A percentile compares a stretch with the other conserved stretches of the same genome.
These are phyloP conservation scores for Laguncularia racemosa DNA, from an alignment of 345 rosid genomes.

Conservation along the genomic window DNA sequence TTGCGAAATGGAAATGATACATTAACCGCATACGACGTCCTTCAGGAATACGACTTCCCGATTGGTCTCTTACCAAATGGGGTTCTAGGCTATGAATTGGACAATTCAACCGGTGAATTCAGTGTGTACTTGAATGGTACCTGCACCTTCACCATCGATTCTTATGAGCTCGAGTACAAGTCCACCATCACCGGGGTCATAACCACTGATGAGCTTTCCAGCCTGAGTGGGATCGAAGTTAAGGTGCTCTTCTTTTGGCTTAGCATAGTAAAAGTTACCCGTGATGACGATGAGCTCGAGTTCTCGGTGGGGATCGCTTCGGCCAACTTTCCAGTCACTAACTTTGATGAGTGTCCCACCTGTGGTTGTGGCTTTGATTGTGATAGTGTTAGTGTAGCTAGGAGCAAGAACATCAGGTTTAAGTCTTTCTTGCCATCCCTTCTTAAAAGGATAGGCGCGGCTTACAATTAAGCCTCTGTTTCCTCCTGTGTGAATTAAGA, in stretches of 20 bases:
- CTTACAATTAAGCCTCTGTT: too few species aligned
- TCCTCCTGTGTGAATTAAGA: too few species aligned
- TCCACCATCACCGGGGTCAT: constrained; percentile 27
- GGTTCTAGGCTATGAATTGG: constrained; percentile 26
- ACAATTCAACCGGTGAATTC: constrained; percentile 34
- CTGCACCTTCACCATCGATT: constrained; percentile 33
- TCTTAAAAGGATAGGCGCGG: too few species aligned
- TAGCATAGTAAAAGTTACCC: constrained; percentile 28
- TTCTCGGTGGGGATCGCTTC: constrained; percentile 48
- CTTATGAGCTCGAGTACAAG: constrained; percentile 39
- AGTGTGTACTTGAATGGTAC: constrained; percentile 17
- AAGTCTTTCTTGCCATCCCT: background rate
- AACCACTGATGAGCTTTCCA: constrained; percentile 24
- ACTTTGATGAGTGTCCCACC: constrained; percentile 28
- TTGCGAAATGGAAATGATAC: background rate
- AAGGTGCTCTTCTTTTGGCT: constrained; percentile 40
- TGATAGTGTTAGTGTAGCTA: constrained; percentile 1
- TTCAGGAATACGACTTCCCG: constrained; percentile 28
- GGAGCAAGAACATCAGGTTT: constrained; percentile 1
- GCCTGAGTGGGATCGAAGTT: constrained; percentile 33
- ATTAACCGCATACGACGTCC: constrained; percentile 21
- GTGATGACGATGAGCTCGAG: constrained; percentile 27
- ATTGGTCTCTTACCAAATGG: constrained; percentile 33
- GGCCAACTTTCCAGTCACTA: constrained; percentile 23
- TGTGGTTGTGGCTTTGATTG: constrained; percentile 53